Conservation (phyloP, 2,329 filamentous ascomycete genomes). For the Colletotrichum chrysophilum region DNA sequence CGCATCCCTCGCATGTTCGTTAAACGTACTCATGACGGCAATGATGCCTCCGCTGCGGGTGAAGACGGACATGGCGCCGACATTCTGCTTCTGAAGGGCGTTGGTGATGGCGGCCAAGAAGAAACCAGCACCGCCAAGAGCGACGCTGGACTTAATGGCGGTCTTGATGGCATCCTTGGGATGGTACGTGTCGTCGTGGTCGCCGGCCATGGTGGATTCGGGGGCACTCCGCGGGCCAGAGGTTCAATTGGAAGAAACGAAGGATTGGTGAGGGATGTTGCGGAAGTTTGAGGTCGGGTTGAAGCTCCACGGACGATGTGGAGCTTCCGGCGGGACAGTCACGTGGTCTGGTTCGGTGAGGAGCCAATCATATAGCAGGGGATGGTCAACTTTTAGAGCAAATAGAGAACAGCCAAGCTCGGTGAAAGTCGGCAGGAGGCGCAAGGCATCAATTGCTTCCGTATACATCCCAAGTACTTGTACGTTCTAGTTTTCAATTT, state of each 20-base stretch:
- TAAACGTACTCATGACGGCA: conserved; percentile 34
- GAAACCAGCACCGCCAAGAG: conserved; percentile 72
- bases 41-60: conserved; percentile 79
- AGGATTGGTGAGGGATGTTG: conserved; percentile 18
- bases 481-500: neutral
- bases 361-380: conserved; percentile 15
- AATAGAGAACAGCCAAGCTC: neutral
- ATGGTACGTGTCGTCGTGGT: conserved; percentile 61
- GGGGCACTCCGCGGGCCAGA: conserved; percentile 16
- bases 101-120: conserved; percentile 83
- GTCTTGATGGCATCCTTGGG: conserved; percentile 76
- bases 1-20: neutral
- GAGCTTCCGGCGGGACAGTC: neutral
- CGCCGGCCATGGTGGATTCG: conserved; percentile 24
- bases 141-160: conserved; percentile 66
- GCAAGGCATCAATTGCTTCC: neutral
- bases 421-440: neutral
- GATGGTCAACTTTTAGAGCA: conserved; percentile 8
- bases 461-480: neutral
- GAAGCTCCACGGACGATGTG: conserved; percentile 18
- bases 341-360: neutral
- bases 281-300: conserved; percentile 24
- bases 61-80: conserved; percentile 82
- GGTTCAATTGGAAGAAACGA: conserved; percentile 17
- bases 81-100: conserved; percentile 81